phyloP scores from a whole-genome alignment of 2,329 filamentous ascomycete genomes.

The Aspergillus terreus region DNA sequence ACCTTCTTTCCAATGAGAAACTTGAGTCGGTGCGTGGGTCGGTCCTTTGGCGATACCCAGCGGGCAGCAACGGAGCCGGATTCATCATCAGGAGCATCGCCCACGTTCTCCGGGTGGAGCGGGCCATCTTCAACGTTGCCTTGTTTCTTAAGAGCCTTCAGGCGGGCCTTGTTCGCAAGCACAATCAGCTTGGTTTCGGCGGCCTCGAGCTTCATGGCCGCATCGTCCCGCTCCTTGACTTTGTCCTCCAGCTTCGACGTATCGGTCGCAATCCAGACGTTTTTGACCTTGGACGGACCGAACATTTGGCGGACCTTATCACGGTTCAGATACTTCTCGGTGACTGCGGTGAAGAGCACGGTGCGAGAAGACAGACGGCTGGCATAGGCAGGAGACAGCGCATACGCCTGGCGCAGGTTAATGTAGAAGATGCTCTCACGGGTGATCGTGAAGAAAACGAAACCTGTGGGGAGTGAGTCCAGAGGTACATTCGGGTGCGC shows the following conservation, averaged over 20 bases:
- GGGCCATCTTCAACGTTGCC: slow-evolving; percentile 36
- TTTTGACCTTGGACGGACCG: slow-evolving; percentile 70
- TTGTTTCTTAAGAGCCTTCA: slow-evolving; percentile 63
- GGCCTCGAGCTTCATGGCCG: slow-evolving; percentile 75
- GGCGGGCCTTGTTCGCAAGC: slow-evolving; percentile 67
- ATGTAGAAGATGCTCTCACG: slow-evolving; percentile 89
- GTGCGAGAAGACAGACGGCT: slow-evolving; percentile 85
- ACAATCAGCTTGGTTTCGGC: slow-evolving; percentile 85
- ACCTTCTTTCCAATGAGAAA: slow-evolving; percentile 78
- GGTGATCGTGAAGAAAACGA: slow-evolving; percentile 83
- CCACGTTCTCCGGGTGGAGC: slow-evolving; percentile 35
- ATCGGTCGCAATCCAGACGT: slow-evolving; percentile 79
- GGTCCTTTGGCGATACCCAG: slow-evolving; percentile 69
- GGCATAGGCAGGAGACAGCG: slow-evolving; percentile 78
- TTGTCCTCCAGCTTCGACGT: slow-evolving; percentile 73
- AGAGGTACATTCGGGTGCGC: background rate
- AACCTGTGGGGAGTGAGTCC: slow-evolving; percentile 44
- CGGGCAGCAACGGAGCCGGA: slow-evolving; percentile 68
- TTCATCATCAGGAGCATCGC: slow-evolving; percentile 59
- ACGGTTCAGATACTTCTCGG: slow-evolving; percentile 71
- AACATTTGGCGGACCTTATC: slow-evolving; percentile 76
- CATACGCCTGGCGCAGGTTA: slow-evolving; percentile 87
- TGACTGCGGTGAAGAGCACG: slow-evolving; percentile 83
- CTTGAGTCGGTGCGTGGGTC: slow-evolving; percentile 72
- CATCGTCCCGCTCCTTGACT: slow-evolving; percentile 76